Evolutionary conservation across 257 asterid species (phyloP).

Genomic region (Primulina huaijiensis): DNA sequence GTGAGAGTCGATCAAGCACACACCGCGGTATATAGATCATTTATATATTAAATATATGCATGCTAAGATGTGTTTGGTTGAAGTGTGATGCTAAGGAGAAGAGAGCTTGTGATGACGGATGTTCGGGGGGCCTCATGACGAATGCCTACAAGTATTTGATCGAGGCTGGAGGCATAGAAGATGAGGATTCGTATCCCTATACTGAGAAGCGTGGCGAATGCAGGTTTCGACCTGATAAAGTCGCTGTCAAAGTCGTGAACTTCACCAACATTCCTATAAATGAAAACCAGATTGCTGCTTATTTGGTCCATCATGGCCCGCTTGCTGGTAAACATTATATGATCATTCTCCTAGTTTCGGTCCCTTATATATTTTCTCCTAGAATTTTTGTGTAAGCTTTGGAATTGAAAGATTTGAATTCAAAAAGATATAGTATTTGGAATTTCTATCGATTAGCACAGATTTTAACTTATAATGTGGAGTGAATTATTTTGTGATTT

Average conservation of each 20-base stretch:
- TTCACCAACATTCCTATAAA: conserved; percentile 54
- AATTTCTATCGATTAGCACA: no score
- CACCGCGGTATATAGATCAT: background rate
- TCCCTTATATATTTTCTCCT: background rate
- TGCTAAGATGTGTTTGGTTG: background rate
- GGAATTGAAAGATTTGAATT: no score
- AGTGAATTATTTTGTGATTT: background rate
- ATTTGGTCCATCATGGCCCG: conserved; percentile 69
- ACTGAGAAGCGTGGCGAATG: conserved; percentile 64
- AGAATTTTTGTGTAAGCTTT: no score
- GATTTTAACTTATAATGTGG: no score
- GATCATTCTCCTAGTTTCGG: background rate
- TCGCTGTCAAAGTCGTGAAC: conserved; percentile 49
- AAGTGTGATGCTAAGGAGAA: conserved; percentile 61
- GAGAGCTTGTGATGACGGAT: conserved; percentile 64
- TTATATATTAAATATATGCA: background rate
- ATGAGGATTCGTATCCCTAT: conserved; percentile 60
- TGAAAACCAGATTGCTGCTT: conserved; percentile 67
- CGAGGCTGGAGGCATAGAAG: conserved; percentile 72
- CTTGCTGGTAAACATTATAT: conserved; percentile 48
- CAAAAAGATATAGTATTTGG: no score
- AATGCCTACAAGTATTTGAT: conserved; percentile 78
- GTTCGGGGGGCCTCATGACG: conserved; percentile 85
- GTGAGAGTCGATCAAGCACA: conserved; percentile 28
- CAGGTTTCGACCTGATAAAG: conserved; percentile 46